Evolutionary conservation across 495 filamentous ascomycete species (phyloP), one percentile per base, ranked within the genome.

Genomic region (Aspergillus carlsbadensis): DNA sequence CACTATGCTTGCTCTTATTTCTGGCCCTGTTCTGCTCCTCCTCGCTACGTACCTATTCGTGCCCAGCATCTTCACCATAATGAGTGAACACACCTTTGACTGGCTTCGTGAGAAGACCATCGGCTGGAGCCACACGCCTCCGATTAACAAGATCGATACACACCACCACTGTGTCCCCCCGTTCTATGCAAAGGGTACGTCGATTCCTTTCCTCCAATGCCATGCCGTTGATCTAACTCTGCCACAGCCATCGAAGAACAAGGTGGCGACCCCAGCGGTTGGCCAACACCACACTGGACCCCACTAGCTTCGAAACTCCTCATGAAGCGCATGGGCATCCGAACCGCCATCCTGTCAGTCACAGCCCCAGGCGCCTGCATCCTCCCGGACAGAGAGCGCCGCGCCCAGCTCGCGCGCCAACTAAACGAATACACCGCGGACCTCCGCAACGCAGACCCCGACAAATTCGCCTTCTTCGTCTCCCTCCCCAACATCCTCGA

Each of bases 101-200:
- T 67, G 62, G 65, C 57, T 67, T 1, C 40, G 31, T 26, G 62
- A 59, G 2, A 67, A 67, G 41, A 57, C 49, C 5, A 46, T 63
- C 6, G 59, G 46, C 18, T 67, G 62, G 65, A 56, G 24, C 31
- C 52, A 61, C 44, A 24, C 11, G 6, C 65, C 65, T 14, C 54
- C 56, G 14, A 41, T 62, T 3, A 63, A 62, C 36, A 71, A 69
- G 49, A 65, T 79, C 44, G 76, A 79, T 51, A 69, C 75, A n/a
- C 76, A 78, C 53, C 75, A 78, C 54, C 77, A 79, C 51, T 65
- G 68, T 53, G 67, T 76, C 2, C 71, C 75, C 6, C 51, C 67
- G 1, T 72, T 74, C 49, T 78, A 74, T 54, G 62, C 62, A 8
- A 56, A 71, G 56, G 71, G 76, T 76, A 48, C 48, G 60, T 49